These are phyloP conservation scores for Phytophthora colocasiae DNA, from an alignment of 352 stramenopile genomes.

Conservation along the genomic window DNA sequence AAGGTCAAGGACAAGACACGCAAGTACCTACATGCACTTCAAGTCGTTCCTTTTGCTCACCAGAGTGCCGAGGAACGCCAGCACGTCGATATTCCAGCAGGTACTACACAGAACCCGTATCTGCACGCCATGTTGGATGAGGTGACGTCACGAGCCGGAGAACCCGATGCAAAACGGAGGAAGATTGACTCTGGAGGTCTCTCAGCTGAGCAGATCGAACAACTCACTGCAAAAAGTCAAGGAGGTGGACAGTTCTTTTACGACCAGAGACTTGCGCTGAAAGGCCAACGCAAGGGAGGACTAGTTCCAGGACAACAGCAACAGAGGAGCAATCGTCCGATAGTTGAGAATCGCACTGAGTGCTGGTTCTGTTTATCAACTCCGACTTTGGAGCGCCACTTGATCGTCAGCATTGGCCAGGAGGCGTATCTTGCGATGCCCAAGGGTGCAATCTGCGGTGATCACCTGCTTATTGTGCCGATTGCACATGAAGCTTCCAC, in stretches of 20 bases:
- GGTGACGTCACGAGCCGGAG: conserved; percentile 18
- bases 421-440: conserved; percentile 84
- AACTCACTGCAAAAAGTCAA: conserved; percentile 60
- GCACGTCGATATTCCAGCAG: conserved; percentile 67
- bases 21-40: conserved; percentile 84
- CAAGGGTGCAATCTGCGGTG: conserved; percentile 79
- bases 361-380: conserved; percentile 89
- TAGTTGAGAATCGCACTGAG: conserved; percentile 67
- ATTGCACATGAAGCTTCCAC: conserved; percentile 79
- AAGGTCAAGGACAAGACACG: conserved; percentile 72
- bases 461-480: conserved; percentile 81
- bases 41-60: conserved; percentile 52
- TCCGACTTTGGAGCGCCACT: conserved; percentile 75
- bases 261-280: conserved; percentile 65
- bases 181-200: conserved; percentile 47
- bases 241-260: conserved; percentile 75
- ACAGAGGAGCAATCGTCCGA: conserved; percentile 33
- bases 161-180: conserved; percentile 52
- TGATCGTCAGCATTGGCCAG: conserved; percentile 85
- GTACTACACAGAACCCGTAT: conserved; percentile 81
- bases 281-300: conserved; percentile 57
- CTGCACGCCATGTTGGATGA: conserved; percentile 41
- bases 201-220: conserved; percentile 69
- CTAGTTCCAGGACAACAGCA: conserved; percentile 38
- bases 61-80: conserved; percentile 36